Evolutionary conservation across 257 asterid species (phyloP).

Genomic region (Solanum sitiens): DNA sequence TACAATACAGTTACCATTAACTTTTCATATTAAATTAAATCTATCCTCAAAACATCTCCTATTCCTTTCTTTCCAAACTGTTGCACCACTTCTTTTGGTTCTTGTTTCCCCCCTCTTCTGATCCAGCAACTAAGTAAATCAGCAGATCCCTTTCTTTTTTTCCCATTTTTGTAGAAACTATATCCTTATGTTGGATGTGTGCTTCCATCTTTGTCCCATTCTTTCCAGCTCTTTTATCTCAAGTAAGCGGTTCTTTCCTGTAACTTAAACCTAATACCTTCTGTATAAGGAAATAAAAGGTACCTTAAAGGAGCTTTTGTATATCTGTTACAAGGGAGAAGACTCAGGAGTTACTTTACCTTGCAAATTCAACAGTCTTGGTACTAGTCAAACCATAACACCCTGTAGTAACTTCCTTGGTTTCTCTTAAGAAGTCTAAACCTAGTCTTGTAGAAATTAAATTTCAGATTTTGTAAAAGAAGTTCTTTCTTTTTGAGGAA

Average conservation of each 20-base stretch:
- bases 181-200: neutral
- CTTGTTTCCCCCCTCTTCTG: neutral
- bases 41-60: neutral
- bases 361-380: neutral
- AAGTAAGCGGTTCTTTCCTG: neutral
- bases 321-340: neutral
- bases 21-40: neutral
- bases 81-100: neutral
- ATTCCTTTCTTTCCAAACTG: neutral
- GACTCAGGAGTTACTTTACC: neutral
- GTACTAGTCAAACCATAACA: neutral
- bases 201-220: neutral
- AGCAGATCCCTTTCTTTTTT: neutral
- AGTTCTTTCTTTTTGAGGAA: neutral
- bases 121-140: neutral
- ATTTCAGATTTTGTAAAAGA: neutral
- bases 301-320: neutral
- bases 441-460: neutral
- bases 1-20: neutral
- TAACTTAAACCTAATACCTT: neutral
- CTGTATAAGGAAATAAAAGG: neutral
- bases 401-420: neutral
- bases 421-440: neutral
- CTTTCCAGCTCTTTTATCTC: neutral
- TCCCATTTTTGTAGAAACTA: neutral